These are phyloP conservation scores for Cyamopsis tetragonoloba DNA, from an alignment of 306 rosid genomes.

Conservation along the genomic window DNA sequence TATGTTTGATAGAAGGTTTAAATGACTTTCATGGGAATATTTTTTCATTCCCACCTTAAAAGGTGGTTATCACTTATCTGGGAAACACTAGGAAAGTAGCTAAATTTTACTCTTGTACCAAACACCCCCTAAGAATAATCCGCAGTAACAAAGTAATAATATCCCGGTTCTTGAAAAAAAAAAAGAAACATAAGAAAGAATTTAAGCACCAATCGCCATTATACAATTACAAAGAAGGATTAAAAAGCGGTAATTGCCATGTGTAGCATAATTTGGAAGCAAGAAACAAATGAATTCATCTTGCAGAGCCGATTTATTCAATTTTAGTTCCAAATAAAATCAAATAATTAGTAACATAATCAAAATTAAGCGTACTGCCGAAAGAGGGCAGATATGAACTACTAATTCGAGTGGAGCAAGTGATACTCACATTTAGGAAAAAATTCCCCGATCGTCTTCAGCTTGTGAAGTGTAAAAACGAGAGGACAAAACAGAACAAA, in stretches of 20 bases:
- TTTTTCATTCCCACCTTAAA: no score
- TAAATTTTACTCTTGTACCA: no score
- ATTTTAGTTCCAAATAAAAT: neutral
- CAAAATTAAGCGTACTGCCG: neutral
- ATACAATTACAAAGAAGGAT: neutral
- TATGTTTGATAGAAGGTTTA: no score
- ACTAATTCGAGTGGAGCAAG: neutral
- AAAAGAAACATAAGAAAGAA: no score
- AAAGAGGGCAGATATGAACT: conserved; percentile 4
- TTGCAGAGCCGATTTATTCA: neutral
- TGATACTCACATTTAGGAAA: conserved; percentile 65
- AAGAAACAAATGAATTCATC: neutral
- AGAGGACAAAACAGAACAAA: conserved; percentile 49
- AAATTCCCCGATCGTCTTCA: conserved; percentile 51
- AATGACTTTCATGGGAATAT: no score
- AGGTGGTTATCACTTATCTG: no score
- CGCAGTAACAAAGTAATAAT: neutral
- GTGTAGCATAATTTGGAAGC: neutral
- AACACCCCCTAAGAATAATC: no score
- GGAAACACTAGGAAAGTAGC: no score
- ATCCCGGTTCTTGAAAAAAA: neutral
- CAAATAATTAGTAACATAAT: neutral
- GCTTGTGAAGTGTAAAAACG: conserved; percentile 56
- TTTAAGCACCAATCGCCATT: neutral
- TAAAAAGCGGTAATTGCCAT: neutral